phyloP scores from a whole-genome alignment of 2,329 filamentous ascomycete genomes.

The Chaetomium sp. region DNA sequence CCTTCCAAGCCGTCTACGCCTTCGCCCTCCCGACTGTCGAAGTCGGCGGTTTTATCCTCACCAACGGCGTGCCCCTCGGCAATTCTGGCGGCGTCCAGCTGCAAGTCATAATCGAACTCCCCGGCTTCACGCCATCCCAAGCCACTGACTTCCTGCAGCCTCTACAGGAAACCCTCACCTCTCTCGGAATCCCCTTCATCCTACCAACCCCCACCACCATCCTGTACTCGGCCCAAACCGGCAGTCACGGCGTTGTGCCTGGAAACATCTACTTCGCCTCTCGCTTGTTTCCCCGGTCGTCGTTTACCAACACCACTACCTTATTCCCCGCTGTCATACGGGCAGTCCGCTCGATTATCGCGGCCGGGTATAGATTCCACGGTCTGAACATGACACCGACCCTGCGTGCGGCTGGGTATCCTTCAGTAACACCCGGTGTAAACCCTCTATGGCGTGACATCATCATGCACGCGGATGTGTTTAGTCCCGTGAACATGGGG shows the following conservation, averaged over 20 bases:
- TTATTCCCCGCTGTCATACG: slow-evolving; percentile 25
- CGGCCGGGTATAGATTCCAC: slow-evolving; percentile 32
- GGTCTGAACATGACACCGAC: slow-evolving; percentile 30
- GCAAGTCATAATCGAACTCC: slow-evolving; percentile 31
- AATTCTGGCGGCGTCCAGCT: slow-evolving; percentile 25
- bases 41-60: slow-evolving; percentile 31
- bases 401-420: slow-evolving; percentile 18
- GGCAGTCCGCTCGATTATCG: slow-evolving; percentile 28
- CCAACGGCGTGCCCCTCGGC: slow-evolving; percentile 24
- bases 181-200: slow-evolving; percentile 25
- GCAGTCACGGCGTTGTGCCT: not conserved
- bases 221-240: slow-evolving; percentile 4
- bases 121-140: slow-evolving; percentile 22
- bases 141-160: slow-evolving; percentile 27
- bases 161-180: slow-evolving; percentile 24
- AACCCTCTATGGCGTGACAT: slow-evolving; percentile 17
- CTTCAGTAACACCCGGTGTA: slow-evolving; percentile 11
- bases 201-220: slow-evolving; percentile 16
- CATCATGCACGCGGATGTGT: slow-evolving; percentile 22
- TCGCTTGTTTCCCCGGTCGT: slow-evolving; percentile 32
- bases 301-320: slow-evolving; percentile 24
- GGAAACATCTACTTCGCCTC: slow-evolving; percentile 24
- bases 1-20: slow-evolving; percentile 29
- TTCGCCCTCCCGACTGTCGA: slow-evolving; percentile 31
- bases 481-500: slow-evolving; percentile 11